These are phyloP conservation scores for Ascocoryne sarcoides DNA, from an alignment of 2,329 filamentous ascomycete genomes.

Conservation along the genomic window DNA sequence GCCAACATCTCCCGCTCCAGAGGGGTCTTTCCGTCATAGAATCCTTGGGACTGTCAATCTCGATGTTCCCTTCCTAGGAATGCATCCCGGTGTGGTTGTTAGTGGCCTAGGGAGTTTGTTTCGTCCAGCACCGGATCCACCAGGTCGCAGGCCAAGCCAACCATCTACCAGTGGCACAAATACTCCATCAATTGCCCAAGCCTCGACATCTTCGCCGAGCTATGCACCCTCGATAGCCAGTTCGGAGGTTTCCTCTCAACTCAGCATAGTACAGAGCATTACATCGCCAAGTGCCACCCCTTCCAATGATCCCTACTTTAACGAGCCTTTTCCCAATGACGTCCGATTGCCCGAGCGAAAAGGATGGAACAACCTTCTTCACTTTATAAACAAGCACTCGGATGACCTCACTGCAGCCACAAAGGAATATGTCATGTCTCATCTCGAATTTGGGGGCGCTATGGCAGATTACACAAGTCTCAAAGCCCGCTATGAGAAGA, in stretches of 20 bases:
- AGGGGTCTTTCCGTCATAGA: conserved; percentile 53
- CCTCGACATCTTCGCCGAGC: conserved; percentile 14
- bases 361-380: conserved; percentile 57
- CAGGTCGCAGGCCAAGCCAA: conserved; percentile 11
- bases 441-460: conserved; percentile 74
- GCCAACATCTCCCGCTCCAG: conserved; percentile 13
- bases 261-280: conserved; percentile 18
- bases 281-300: conserved; percentile 19
- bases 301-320: conserved; percentile 55
- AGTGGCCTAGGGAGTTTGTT: conserved; percentile 76
- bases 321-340: conserved; percentile 70
- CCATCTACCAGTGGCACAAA: conserved; percentile 10
- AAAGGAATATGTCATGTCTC: conserved; percentile 65
- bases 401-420: conserved; percentile 59
- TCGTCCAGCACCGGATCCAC: conserved; percentile 35
- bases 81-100: conserved; percentile 81
- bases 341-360: conserved; percentile 58
- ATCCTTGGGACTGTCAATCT: conserved; percentile 76
- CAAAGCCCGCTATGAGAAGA: conserved; percentile 56
- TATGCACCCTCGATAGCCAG: conserved; percentile 15
- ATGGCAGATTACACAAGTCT: conserved; percentile 69
- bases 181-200: conserved; percentile 14
- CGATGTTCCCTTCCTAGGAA: conserved; percentile 78
- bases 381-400: conserved; percentile 76
- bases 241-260: conserved; percentile 17